Conservation (phyloP, 352 stramenopile genomes). For the Pythium scleroteichum region DNA sequence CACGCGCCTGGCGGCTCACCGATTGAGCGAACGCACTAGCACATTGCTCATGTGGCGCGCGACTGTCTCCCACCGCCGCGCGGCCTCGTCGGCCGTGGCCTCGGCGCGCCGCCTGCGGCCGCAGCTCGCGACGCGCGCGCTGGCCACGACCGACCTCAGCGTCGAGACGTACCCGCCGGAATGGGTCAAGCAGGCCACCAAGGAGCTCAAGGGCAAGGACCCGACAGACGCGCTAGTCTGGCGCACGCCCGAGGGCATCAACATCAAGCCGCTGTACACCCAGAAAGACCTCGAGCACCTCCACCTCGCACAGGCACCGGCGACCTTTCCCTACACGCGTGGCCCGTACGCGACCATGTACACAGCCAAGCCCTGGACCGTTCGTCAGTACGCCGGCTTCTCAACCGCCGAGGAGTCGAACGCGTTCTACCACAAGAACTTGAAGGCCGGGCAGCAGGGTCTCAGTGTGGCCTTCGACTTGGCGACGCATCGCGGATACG, state of each 20-base stretch:
- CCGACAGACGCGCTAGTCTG: conserved; percentile 68
- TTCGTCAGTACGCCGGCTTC: conserved; percentile 97
- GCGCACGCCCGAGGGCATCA: conserved; percentile 92
- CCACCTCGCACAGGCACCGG: conserved; percentile 68
- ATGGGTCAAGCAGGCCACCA: conserved; percentile 59
- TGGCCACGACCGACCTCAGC: conserved; percentile 38
- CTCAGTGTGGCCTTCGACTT: conserved; percentile 97
- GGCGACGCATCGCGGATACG: conserved; percentile 97
- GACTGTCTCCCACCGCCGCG: neutral
- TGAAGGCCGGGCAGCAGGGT: conserved; percentile 90
- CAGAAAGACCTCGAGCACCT: conserved; percentile 71
- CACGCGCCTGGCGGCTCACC: no score
- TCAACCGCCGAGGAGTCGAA: conserved; percentile 97
- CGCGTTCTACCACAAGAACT: conserved; percentile 94
- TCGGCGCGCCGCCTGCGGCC: neutral
- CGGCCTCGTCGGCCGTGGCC: neutral
- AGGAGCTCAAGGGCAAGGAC: conserved; percentile 87
- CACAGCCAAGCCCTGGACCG: conserved; percentile 93
- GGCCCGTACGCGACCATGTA: conserved; percentile 98
- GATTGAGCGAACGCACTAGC: no score
- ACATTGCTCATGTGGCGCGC: conserved; percentile 9
- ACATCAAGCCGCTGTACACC: conserved; percentile 96
- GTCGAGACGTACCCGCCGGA: conserved; percentile 40
- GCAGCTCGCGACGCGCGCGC: conserved; percentile 24
- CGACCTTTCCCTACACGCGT: conserved; percentile 91